Evolutionary conservation across 2,329 filamentous ascomycete species (phyloP).

Genomic region (Diplodia mutila): DNA sequence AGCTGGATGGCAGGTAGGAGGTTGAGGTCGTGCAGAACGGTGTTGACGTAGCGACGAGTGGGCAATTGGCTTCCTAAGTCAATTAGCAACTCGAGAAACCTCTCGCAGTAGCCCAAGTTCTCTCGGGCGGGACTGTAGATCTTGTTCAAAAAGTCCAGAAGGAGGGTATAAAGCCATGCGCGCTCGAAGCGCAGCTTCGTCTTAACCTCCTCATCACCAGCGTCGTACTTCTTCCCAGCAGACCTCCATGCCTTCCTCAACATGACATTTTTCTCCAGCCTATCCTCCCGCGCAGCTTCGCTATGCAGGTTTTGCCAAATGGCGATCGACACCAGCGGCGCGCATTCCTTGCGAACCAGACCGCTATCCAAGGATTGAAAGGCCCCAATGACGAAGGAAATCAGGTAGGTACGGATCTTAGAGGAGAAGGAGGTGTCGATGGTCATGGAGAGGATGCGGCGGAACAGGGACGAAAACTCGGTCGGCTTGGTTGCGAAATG

Average conservation of each 20-base stretch:
- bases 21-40: slow-evolving; percentile 83
- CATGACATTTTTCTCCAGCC: slow-evolving; percentile 73
- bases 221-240: slow-evolving; percentile 81
- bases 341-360: slow-evolving; percentile 93
- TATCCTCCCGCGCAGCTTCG: slow-evolving; percentile 72
- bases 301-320: slow-evolving; percentile 93
- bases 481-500: slow-evolving; percentile 76
- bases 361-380: slow-evolving; percentile 92
- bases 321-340: slow-evolving; percentile 88
- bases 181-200: slow-evolving; percentile 85
- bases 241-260: slow-evolving; percentile 91
- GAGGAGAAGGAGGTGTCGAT: slow-evolving; percentile 57
- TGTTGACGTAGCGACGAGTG: slow-evolving; percentile 90
- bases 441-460: slow-evolving; percentile 84
- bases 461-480: slow-evolving; percentile 88
- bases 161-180: slow-evolving; percentile 86
- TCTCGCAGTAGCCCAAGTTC: slow-evolving; percentile 80
- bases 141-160: slow-evolving; percentile 78
- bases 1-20: slow-evolving; percentile 75
- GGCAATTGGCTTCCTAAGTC: slow-evolving; percentile 93
- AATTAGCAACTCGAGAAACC: slow-evolving; percentile 87
- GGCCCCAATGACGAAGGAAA: slow-evolving; percentile 86
- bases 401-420: slow-evolving; percentile 70
- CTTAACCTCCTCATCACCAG: slow-evolving; percentile 78
- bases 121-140: slow-evolving; percentile 63